Evolutionary conservation across 1,139 yeast genomes (phyloP), one percentile per base, ranked within the genome.

Genomic region (Diutina siamensis): DNA sequence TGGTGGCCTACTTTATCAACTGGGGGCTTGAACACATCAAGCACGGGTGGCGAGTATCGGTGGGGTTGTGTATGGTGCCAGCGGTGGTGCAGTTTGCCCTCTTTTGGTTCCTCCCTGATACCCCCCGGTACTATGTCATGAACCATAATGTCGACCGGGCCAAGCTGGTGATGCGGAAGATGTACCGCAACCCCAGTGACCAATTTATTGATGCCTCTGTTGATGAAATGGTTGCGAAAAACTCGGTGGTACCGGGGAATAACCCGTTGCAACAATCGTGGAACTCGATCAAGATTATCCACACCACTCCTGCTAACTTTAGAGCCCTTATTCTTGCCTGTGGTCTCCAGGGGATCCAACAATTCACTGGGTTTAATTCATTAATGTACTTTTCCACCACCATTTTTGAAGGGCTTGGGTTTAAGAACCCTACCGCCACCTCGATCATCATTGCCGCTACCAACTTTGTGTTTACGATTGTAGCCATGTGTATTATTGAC

Each of bases 291-390:
- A 77, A 74, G 54, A 76, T 82, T 52, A 73, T 88, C 50, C 95
- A 87, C 61, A 62, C 69, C 1, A 75, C 76, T 18, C 94, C 95
- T 44, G 80, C 94, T 2, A 88, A 89, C 61, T 76, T 86, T 51
- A 76, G 97, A 56, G 97, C 96, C 9, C 72, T 89, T 51, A 68
- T 88, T 41, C 79, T 89, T 55, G 94, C 92, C 4, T 88, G 96
- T 68, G 95, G 94, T 28, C 68, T 88, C 54, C 97, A 89, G 65
- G 96, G 94, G 51, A 84, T 89, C 58, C 97, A 89, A 66, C 97
- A 89, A 64, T 87, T 88, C 56, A 84, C 95, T 19, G 97, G 97
- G 53, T 89, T 88, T 76, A 89, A 89, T 67, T 85, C 97, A 3
- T 74, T 89, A 56, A 85, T 89, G 94, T 89, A 89, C 65, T 89